Base-by-base conservation (phyloP, 495 filamentous ascomycete genomes). In the Podospora anserina region DNA sequence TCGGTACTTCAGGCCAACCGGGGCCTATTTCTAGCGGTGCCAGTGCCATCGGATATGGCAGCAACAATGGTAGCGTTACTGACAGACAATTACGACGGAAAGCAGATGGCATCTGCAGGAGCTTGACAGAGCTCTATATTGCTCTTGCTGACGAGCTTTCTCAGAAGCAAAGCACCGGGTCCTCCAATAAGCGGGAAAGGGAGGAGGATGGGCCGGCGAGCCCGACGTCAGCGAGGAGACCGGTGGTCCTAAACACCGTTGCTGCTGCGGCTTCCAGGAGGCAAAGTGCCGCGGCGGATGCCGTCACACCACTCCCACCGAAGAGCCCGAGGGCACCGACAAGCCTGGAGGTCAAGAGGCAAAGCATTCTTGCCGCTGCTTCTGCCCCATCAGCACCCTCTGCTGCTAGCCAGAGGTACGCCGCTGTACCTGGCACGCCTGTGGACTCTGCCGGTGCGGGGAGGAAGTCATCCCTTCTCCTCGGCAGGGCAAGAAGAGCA, bases 91-190 rank as follows among this genome's bases (percentile, higher is more conserved):
- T 97, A 32, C 87, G 92, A 54, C 87, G 94, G 66, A 98, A 97
- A 76, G 92, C 91, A 32, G 95, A 98, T 75, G 94, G 90, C 73
- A 86, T 98, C 77, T 98, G 96, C 78, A 87, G 95, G 61, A 94
- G 91, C 71, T 79, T 99, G 66, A 98, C 95, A 2, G 95, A 99
- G 74, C 83, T 99, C 26, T 97, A 92, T 74, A 85, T 99, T 54
- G 92, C 92, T 18, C 80, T 99, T 57, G 90, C 90, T 63, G 90
- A 92, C 66, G 83, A 81, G 64, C 70, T 76, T 62, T 65, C 68
- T 58, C 78, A 77, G 59, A 67, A 49, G 68, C 11, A 82, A 79
- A 61, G 39, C 9, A 11, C 39, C 15, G 39, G 39, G 0, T 18
- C 39, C 2, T 49, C 39, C 6, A 49, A 49, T 11, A 49, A 49